These are phyloP conservation scores for Gossypium ekmanianum DNA, from an alignment of 345 rosid species.

Conservation along the genomic window DNA sequence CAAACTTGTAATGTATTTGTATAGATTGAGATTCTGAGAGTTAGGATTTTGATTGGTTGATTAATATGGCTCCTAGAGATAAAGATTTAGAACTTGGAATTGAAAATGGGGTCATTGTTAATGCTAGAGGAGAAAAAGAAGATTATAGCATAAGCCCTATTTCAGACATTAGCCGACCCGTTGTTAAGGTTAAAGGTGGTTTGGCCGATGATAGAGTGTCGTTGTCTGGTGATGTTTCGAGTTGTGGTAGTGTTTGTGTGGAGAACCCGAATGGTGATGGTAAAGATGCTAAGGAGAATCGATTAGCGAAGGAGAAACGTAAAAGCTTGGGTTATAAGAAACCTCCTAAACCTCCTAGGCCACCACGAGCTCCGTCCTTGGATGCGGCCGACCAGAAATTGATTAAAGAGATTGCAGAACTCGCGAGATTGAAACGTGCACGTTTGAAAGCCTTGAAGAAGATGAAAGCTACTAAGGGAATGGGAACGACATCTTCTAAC, in stretches of 20 bases:
- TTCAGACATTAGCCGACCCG: not conserved
- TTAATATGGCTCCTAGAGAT: conserved; percentile 25
- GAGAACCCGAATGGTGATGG: conserved; percentile 27
- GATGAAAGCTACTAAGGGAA: conserved; percentile 51
- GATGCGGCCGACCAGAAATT: conserved; percentile 83
- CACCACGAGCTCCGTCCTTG: conserved; percentile 79
- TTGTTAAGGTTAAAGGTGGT: not conserved
- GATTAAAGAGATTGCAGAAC: conserved; percentile 73
- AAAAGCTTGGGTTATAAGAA: conserved; percentile 58
- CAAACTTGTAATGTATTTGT: not conserved
- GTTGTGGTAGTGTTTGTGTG: not conserved
- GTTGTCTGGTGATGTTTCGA: conserved; percentile 13
- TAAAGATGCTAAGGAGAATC: conserved; percentile 33
- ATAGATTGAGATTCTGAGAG: conserved; percentile 6
- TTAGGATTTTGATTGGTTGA: conserved; percentile 27
- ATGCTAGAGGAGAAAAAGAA: conserved; percentile 21
- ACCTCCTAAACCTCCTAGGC: conserved; percentile 76
- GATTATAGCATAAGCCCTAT: conserved; percentile 27
- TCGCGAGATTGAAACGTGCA: conserved; percentile 83
- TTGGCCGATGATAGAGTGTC: conserved; percentile 10
- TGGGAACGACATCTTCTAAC: conserved; percentile 36
- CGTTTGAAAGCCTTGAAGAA: conserved; percentile 85
- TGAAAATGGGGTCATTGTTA: conserved; percentile 49
- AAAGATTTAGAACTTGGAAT: conserved; percentile 56
- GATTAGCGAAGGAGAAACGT: conserved; percentile 42